Percentiles rank a stretch among this genome's conserved stretches.
These are phyloP conservation scores for Candida neerlandica DNA, from an alignment of 1,139 yeast species.

Conservation along the genomic window DNA sequence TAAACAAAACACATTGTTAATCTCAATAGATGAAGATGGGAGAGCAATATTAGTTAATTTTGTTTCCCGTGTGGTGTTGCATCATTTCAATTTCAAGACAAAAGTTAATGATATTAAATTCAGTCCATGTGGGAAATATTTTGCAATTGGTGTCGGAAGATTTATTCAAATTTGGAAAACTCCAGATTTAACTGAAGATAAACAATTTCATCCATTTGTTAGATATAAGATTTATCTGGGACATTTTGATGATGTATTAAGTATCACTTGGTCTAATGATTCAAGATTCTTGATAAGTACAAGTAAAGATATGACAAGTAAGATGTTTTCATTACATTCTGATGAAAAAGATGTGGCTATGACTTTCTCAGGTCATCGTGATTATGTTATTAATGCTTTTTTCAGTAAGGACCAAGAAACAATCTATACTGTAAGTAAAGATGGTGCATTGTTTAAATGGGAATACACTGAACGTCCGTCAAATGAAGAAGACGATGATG, in stretches of 20 bases:
- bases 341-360: conserved; percentile 81
- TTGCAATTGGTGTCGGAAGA: conserved; percentile 84
- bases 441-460: conserved; percentile 94
- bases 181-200: conserved; percentile 69
- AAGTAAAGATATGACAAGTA: conserved; percentile 87
- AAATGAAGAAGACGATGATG: conserved; percentile 36
- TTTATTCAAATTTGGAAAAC: conserved; percentile 94
- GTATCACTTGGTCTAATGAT: conserved; percentile 87
- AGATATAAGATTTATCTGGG: conserved; percentile 91
- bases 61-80: conserved; percentile 81
- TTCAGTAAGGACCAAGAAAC: conserved; percentile 84
- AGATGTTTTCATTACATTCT: conserved; percentile 76
- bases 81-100: conserved; percentile 91
- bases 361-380: conserved; percentile 91
- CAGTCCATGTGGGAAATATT: conserved; percentile 85
- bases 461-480: conserved; percentile 65
- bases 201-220: conserved; percentile 95
- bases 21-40: conserved; percentile 92
- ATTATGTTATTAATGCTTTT: conserved; percentile 82
- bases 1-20: conserved; percentile 73
- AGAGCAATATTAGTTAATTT: conserved; percentile 90
- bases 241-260: conserved; percentile 80
- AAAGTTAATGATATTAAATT: conserved; percentile 73
- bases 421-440: conserved; percentile 89
- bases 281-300: conserved; percentile 85